Evolutionary conservation across 148 eudicot genomes (phyloP).

Genomic region (Salicornia ramosissima): DNA sequence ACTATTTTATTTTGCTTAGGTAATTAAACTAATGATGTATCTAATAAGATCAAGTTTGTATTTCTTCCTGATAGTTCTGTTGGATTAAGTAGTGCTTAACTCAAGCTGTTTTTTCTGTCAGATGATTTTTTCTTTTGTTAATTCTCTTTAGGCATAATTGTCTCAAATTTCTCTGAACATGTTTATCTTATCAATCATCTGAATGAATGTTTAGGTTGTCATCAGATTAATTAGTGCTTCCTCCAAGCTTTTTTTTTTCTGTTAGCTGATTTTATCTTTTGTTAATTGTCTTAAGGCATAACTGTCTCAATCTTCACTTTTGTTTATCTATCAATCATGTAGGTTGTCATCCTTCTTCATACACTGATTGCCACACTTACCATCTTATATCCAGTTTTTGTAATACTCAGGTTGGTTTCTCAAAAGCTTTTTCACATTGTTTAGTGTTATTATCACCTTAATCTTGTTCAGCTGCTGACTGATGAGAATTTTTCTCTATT

Average conservation of each 20-base stretch:
- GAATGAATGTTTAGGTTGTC: constrained; percentile 51
- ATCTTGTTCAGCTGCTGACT: background rate
- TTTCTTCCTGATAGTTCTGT: background rate
- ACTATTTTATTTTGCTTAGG: background rate
- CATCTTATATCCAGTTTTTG: constrained; percentile 71
- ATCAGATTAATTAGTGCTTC: constrained; percentile 23
- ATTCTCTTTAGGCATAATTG: background rate
- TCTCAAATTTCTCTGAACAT: background rate
- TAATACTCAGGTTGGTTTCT: constrained; percentile 75
- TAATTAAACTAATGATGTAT: background rate
- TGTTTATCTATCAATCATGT: constrained; percentile 23
- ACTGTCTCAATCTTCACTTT: background rate
- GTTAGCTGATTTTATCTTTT: constrained; percentile 4
- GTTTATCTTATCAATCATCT: constrained; percentile 8
- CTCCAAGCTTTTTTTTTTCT: background rate
- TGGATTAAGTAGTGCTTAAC: background rate
- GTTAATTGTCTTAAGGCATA: background rate
- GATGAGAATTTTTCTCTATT: background rate
- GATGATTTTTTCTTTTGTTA: background rate
- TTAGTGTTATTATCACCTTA: background rate
- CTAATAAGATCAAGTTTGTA: background rate
- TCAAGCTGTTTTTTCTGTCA: background rate
- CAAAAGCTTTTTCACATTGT: background rate
- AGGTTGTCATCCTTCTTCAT: constrained; percentile 76
- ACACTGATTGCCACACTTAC: constrained; percentile 48